Conservation (phyloP, 768 basidiomycete species). For the Pleurotus ostreatus region DNA sequence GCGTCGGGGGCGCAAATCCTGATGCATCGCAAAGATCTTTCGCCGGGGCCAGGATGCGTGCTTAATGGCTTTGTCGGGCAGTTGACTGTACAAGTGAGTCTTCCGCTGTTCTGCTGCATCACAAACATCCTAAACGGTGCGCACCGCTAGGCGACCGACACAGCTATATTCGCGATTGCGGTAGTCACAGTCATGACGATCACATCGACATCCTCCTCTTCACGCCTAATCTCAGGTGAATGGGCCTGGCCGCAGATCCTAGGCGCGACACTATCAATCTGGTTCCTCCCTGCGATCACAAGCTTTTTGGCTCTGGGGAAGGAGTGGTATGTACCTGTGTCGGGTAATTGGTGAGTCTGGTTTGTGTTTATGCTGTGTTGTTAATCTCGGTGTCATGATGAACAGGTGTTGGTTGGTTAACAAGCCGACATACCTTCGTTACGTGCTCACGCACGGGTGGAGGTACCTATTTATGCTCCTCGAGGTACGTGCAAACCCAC, state of each 20-base stretch:
- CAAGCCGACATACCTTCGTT: constrained; percentile 10
- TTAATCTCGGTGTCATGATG: neutral
- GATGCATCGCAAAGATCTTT: neutral
- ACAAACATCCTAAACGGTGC: neutral
- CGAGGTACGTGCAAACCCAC: constrained; percentile 18
- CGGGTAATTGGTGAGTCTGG: constrained; percentile 10
- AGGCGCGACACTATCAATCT: neutral
- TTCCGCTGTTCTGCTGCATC: neutral
- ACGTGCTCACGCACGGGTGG: constrained; percentile 13
- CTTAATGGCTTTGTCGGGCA: constrained; percentile 12
- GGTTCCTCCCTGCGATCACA: neutral
- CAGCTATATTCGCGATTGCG: constrained; percentile 7
- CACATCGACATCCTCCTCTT: neutral
- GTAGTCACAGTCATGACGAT: constrained; percentile 2
- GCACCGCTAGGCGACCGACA: constrained; percentile 9
- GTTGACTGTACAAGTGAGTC: constrained; percentile 10
- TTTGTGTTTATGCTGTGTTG: neutral
- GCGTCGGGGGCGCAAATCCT: constrained; percentile 9
- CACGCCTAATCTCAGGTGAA: constrained; percentile 1
- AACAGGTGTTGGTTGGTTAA: constrained; percentile 10
- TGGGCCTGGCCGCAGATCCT: constrained; percentile 4
- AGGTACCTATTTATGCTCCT: constrained; percentile 10
- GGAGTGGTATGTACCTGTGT: constrained; percentile 10
- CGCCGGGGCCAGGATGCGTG: constrained; percentile 2
- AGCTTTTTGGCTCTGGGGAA: constrained; percentile 11